Percentiles rank a stretch among this genome's conserved stretches.
Evolutionary conservation across 1,284 basidiomycete species (phyloP).

Genomic region (Sphaerobolus stellatus): DNA sequence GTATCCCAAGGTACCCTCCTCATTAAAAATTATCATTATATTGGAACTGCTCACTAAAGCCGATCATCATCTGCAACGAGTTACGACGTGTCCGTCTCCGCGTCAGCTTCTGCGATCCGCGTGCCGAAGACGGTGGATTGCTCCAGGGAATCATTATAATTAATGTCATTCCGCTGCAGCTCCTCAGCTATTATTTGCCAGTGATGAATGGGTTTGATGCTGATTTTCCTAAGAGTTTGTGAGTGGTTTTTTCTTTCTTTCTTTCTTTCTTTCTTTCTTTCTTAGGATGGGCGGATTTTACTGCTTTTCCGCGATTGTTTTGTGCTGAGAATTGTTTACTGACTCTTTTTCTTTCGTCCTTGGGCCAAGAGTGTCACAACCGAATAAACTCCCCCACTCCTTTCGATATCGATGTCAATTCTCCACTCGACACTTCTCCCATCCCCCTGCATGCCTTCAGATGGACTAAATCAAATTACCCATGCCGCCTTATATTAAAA

Average conservation of each 20-base stretch:
- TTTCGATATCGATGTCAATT: too few relatives aligned
- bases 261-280: too few relatives aligned
- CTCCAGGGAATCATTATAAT: conserved; percentile 92
- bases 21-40: background rate
- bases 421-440: too few relatives aligned
- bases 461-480: too few relatives aligned
- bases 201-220: conserved; percentile 96
- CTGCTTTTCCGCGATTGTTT: too few relatives aligned
- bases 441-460: too few relatives aligned
- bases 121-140: conserved; percentile 95
- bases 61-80: conserved; percentile 96
- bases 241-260: conserved; percentile 37
- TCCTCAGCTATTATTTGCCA: conserved; percentile 96
- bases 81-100: conserved; percentile 81
- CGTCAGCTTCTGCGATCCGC: conserved; percentile 81
- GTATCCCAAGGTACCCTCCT: conserved; percentile 75
- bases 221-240: conserved; percentile 97
- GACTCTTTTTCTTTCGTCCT: conserved; percentile 10
- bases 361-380: conserved; percentile 84
- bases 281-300: too few relatives aligned
- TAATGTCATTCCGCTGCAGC: conserved; percentile 96
- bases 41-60: conserved; percentile 86
- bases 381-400: conserved; percentile 69
- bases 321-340: conserved; percentile 12
- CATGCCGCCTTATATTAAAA: too few relatives aligned